Evolutionary conservation across 163 green algal genomes (phyloP), one percentile per base, ranked within the genome.

Genomic region (Coccomyxa subellipsoidea): DNA sequence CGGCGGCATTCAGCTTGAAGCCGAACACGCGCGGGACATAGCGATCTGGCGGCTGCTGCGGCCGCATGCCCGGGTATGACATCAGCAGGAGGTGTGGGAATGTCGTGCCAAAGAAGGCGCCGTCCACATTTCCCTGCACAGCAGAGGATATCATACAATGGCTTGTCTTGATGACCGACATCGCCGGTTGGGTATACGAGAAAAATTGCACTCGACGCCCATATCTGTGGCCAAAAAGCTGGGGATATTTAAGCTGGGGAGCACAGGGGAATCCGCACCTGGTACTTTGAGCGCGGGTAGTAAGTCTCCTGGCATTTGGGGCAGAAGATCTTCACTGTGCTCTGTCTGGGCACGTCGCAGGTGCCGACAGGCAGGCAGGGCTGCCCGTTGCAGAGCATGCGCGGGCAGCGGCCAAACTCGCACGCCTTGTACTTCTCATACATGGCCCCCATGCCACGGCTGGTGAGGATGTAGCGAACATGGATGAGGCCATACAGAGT

Each of bases 401-500:
- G 89, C 3, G 97, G 97, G 90, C 97, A 99, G 23, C 95, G 87
- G 12, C 97, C 97, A 90, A 99, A 99, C 82, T 98, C 95, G 69
- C 90, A 92, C 81, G 90, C 95, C 84, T 97, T 98, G 85, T 93
- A 98, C 89, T 99, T 99, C 69, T 99, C 97, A 73, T 97, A 85
- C 95, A 99, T 99, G 12, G 93, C 91, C 80, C 81, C 39, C 86
- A 78, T 84, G 75, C 96, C 96, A 27, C 96, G 88, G 7, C 86
- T 87, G 6, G 97, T 99, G 25, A 99, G 86, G 71, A 99, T 97
- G 87, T 96, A 99, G 70, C 95, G 88, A n/a, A 96, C 96, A 82
- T 99, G 97, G 79, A 99, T 98, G 66, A 99, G 93, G 47, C 97
- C 97, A 82, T 99, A 99, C 77, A 99, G 89, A 89, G 97, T 94